Evolutionary conservation across 2,329 filamentous ascomycete species (phyloP).

Genomic region (Mollisiaceae sp.): DNA sequence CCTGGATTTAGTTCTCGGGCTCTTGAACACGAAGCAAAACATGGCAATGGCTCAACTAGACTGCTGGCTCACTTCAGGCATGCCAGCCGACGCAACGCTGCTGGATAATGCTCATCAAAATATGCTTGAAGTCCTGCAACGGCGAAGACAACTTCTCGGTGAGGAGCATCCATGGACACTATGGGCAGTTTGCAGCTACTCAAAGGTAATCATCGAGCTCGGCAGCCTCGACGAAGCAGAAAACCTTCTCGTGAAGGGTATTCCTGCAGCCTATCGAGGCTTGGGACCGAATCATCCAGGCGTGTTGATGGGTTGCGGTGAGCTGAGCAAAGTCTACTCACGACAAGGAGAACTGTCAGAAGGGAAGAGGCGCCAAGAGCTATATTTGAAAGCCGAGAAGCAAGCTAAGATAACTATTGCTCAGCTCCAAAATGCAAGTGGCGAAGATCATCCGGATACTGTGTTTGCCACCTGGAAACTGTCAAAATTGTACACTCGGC

Average conservation of each 20-base stretch:
- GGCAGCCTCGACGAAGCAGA: slow-evolving; percentile 36
- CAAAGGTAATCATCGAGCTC: slow-evolving; percentile 40
- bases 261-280: neutral
- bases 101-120: slow-evolving; percentile 28
- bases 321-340: neutral
- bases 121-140: slow-evolving; percentile 28
- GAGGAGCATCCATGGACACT: slow-evolving; percentile 45
- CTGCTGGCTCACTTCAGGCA: neutral
- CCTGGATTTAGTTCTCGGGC: neutral
- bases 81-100: slow-evolving; percentile 22
- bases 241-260: neutral
- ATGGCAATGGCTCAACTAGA: neutral
- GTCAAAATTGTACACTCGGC: neutral
- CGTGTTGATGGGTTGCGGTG: neutral
- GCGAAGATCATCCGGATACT: neutral
- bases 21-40: neutral
- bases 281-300: neutral
- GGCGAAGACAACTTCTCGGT: slow-evolving; percentile 32
- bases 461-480: neutral
- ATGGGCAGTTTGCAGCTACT: slow-evolving; percentile 43
- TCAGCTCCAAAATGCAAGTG: neutral
- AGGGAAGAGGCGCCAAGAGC: neutral
- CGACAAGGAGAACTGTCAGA: neutral
- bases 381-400: neutral
- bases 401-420: neutral